Percentiles rank a stretch among this genome's conserved stretches.
Conservation (phyloP, 805 yeast species). For the Metschnikowia peoriensis region DNA sequence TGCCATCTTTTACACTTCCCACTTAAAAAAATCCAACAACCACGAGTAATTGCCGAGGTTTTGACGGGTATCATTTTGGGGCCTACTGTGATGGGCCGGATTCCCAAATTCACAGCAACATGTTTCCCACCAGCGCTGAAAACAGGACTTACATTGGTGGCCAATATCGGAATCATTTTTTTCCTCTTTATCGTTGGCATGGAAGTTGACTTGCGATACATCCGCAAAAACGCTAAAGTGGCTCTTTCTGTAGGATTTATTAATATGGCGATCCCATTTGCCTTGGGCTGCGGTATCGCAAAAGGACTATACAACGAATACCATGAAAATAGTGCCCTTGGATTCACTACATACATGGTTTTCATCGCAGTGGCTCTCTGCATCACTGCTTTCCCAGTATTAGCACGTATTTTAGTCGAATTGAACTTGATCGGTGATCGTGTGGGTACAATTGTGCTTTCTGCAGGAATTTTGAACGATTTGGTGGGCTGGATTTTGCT, state of each 20-base stretch:
- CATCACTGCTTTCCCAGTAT: conserved; percentile 82
- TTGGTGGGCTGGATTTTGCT: conserved; percentile 78
- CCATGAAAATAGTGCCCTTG: conserved; percentile 33
- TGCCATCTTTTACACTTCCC: conserved; percentile 64
- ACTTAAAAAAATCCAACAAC: conserved; percentile 62
- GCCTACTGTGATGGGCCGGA: conserved; percentile 70
- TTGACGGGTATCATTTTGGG: conserved; percentile 74
- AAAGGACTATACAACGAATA: conserved; percentile 64
- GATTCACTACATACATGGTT: conserved; percentile 74
- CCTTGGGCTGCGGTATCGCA: conserved; percentile 70
- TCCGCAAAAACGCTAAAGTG: conserved; percentile 55
- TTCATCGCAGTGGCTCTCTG: conserved; percentile 82
- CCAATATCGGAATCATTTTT: conserved; percentile 72
- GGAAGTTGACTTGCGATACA: conserved; percentile 70
- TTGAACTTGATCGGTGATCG: conserved; percentile 66
- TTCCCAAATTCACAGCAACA: conserved; percentile 61
- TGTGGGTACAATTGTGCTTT: conserved; percentile 68
- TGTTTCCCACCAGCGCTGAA: conserved; percentile 66
- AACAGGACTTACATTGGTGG: conserved; percentile 62
- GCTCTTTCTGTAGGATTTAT: conserved; percentile 69
- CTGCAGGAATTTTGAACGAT: conserved; percentile 82
- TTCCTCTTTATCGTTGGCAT: conserved; percentile 75
- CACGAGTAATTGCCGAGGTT: conserved; percentile 80
- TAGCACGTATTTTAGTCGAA: conserved; percentile 76
- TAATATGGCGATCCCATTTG: conserved; percentile 78